phyloP scores from a whole-genome alignment of 2,329 filamentous ascomycete genomes.

The Colletotrichum gigasporum region DNA sequence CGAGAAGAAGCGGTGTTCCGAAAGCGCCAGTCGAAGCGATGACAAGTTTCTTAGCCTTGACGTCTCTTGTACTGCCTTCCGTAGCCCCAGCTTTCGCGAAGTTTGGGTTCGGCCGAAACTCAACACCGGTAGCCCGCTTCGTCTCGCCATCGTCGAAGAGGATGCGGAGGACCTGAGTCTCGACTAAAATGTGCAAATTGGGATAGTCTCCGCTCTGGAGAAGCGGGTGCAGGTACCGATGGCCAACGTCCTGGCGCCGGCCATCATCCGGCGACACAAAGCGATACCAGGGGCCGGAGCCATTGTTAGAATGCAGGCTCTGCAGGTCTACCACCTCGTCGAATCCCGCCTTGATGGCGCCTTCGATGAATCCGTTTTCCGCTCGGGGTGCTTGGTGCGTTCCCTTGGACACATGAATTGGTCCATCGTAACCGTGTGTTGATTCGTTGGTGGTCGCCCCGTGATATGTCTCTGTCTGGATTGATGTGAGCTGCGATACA shows the following conservation, averaged over 20 bases:
- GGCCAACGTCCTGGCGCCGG: conserved; percentile 47
- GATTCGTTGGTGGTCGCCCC: conserved; percentile 47
- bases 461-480: conserved; percentile 57
- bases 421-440: conserved; percentile 57
- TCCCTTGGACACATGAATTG: conserved; percentile 58
- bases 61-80: conserved; percentile 34
- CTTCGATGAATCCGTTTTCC: conserved; percentile 55
- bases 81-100: conserved; percentile 40
- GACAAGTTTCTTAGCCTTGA: conserved; percentile 56
- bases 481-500: not conserved
- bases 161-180: conserved; percentile 36
- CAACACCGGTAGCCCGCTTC: conserved; percentile 55
- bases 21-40: conserved; percentile 19
- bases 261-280: conserved; percentile 47
- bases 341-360: conserved; percentile 54
- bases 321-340: conserved; percentile 58
- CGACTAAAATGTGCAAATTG: conserved; percentile 41
- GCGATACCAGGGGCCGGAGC: conserved; percentile 28
- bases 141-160: conserved; percentile 56
- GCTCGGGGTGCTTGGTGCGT: conserved; percentile 48
- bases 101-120: conserved; percentile 54
- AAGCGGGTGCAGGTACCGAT: conserved; percentile 39
- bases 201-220: conserved; percentile 38
- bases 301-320: conserved; percentile 48
- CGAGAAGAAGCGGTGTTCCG: conserved; percentile 7